phyloP scores from a whole-genome alignment of 1,139 yeast genomes.

The Geotrichum fermentans region DNA sequence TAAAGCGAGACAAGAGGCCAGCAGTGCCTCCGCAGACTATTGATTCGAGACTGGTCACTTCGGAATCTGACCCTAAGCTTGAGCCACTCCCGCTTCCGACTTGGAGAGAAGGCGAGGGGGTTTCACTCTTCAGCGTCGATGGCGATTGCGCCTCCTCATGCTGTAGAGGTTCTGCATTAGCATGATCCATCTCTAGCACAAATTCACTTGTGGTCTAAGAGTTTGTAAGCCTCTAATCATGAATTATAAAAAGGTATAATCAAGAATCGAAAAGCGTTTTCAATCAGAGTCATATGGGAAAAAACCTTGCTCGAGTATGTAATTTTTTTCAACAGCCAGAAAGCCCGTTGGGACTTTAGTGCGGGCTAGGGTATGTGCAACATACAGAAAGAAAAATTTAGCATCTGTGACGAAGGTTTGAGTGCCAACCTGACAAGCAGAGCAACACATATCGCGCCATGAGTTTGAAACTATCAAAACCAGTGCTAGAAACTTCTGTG shows the following conservation, averaged over 20 bases:
- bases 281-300: no score
- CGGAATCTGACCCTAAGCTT: slow-evolving; percentile 31
- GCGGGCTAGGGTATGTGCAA: slow-evolving; percentile 1
- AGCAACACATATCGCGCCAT: background rate
- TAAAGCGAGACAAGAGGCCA: slow-evolving; percentile 49
- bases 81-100: slow-evolving; percentile 14
- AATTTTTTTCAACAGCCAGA: no score
- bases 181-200: background rate
- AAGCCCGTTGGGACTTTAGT: background rate
- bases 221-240: background rate
- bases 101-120: background rate
- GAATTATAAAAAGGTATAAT: no score
- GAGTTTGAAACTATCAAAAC: slow-evolving; percentile 1
- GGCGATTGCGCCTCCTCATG: background rate
- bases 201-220: no score
- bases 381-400: slow-evolving; percentile 1
- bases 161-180: background rate
- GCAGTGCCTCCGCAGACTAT: slow-evolving; percentile 66
- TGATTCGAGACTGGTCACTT: slow-evolving; percentile 37
- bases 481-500: slow-evolving; percentile 23
- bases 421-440: background rate
- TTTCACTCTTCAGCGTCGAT: background rate
- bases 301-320: no score
- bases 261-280: no score
- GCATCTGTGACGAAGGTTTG: background rate